phyloP scores from a whole-genome alignment of 768 basidiomycete species.

The Boletellus sp. region DNA sequence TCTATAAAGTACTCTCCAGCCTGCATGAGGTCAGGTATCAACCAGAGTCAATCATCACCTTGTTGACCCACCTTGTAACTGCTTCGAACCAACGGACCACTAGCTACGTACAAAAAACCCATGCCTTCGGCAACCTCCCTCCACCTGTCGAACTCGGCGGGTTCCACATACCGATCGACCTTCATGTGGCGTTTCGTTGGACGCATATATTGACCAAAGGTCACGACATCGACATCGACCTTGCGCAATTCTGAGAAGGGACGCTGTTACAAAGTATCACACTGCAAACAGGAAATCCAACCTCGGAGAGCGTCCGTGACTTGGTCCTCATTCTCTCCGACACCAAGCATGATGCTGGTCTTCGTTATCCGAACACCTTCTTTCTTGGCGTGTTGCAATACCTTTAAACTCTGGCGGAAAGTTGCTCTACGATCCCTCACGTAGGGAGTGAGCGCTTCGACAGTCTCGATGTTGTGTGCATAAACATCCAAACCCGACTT shows the following conservation, averaged over 20 bases:
- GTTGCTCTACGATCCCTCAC: constrained; percentile 94
- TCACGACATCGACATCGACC: constrained; percentile 91
- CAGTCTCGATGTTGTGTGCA: constrained; percentile 96
- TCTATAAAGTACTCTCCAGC: constrained; percentile 97
- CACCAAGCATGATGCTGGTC: constrained; percentile 97
- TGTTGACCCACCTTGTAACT: constrained; percentile 83
- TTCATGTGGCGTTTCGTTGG: constrained; percentile 99
- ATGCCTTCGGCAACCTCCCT: constrained; percentile 84
- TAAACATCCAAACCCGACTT: constrained; percentile 95
- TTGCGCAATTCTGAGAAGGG: constrained; percentile 73
- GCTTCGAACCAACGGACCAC: constrained; percentile 92
- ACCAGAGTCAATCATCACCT: not conserved
- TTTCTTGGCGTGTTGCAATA: constrained; percentile 79
- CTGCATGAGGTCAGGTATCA: constrained; percentile 36
- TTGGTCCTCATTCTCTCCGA: constrained; percentile 87
- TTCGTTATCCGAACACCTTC: constrained; percentile 88
- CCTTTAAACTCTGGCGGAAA: constrained; percentile 79
- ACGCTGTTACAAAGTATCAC: not conserved
- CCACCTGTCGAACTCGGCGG: constrained; percentile 91
- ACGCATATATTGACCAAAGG: constrained; percentile 99
- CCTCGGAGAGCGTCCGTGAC: constrained; percentile 79
- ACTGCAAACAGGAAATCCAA: constrained; percentile 32
- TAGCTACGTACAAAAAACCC: constrained; percentile 97
- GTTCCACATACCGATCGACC: constrained; percentile 93
- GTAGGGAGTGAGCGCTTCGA: constrained; percentile 89